Percentiles rank a stretch among this genome's conserved stretches.
These are phyloP conservation scores for Aspergillus fructus DNA, from an alignment of 2,329 filamentous ascomycete genomes.

Conservation along the genomic window DNA sequence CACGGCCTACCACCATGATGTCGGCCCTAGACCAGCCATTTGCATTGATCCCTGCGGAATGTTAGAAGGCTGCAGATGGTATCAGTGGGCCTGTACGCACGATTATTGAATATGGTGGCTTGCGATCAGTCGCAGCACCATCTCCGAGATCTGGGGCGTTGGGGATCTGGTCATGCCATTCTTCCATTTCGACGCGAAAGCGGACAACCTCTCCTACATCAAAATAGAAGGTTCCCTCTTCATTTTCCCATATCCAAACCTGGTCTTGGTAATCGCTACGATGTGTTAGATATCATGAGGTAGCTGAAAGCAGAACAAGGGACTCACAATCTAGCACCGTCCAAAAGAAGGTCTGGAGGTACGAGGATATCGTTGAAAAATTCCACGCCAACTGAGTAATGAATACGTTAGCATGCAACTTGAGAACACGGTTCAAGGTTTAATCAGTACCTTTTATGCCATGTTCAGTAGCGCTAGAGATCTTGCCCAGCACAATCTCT, in stretches of 20 bases:
- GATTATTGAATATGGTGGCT: conserved; percentile 53
- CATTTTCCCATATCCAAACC: conserved; percentile 80
- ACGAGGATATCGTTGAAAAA: conserved; percentile 95
- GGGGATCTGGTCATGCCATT: conserved; percentile 87
- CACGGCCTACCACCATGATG: conserved; percentile 45
- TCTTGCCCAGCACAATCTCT: conserved; percentile 83
- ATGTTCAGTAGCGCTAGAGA: conserved; percentile 69
- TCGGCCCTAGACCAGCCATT: conserved; percentile 45
- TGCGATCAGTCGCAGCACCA: conserved; percentile 56
- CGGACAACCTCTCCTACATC: conserved; percentile 87
- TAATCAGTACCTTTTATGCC: conserved; percentile 65
- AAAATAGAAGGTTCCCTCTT: conserved; percentile 74
- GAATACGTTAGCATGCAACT: conserved; percentile 13
- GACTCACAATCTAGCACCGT: conserved; percentile 71
- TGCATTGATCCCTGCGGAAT: conserved; percentile 45
- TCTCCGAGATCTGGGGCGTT: conserved; percentile 66
- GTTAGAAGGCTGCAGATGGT: conserved; percentile 10
- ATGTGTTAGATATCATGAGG: conserved; percentile 21
- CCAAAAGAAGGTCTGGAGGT: conserved; percentile 69
- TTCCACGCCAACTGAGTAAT: conserved; percentile 68
- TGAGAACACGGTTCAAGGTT: not conserved
- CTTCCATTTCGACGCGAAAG: conserved; percentile 80
- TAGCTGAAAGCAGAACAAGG: not conserved
- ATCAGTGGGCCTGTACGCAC: conserved; percentile 25
- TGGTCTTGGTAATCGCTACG: conserved; percentile 69